phyloP scores from a whole-genome alignment of 192 early-diverging fungal species.

The Jimgerdemannia flammicorona region DNA sequence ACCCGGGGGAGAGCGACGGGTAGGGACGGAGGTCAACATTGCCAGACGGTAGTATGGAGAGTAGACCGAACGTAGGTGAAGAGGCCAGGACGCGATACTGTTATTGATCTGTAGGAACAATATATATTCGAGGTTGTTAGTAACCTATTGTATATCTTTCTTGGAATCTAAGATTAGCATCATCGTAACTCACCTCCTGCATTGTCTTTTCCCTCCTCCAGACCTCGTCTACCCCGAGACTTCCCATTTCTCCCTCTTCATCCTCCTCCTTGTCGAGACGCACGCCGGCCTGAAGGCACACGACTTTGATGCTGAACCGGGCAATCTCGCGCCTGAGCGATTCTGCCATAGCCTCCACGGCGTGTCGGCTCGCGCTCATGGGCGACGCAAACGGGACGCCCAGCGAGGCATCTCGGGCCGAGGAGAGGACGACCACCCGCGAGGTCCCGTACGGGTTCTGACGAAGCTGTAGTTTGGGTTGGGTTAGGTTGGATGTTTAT shows the following conservation, averaged over 20 bases:
- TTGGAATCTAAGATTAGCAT: not conserved
- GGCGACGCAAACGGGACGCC: slow-evolving; percentile 5
- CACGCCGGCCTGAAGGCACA: slow-evolving; percentile 22
- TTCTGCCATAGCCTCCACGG: slow-evolving; percentile 38
- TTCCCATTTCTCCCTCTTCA: not conserved
- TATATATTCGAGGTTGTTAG: not conserved
- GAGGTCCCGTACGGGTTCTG: not conserved
- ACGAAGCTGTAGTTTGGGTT: not conserved
- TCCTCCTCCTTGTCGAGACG: not conserved
- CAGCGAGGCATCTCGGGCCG: not conserved
- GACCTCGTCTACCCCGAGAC: not conserved
- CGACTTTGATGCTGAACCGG: slow-evolving; percentile 42
- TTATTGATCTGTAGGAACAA: not conserved
- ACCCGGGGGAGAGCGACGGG: not conserved
- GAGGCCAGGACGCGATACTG: not conserved
- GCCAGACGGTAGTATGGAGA: not conserved
- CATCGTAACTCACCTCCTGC: not conserved
- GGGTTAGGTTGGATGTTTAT: not conserved
- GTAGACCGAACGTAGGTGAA: not conserved
- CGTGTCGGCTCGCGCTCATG: slow-evolving; percentile 44
- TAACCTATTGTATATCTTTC: not conserved
- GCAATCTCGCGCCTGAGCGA: slow-evolving; percentile 39
- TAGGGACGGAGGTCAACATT: not conserved
- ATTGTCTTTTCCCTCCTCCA: not conserved
- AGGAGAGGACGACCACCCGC: not conserved